Evolutionary conservation across 192 early-diverging fungal genomes (phyloP).

Genomic region (Coemansia sp.): DNA sequence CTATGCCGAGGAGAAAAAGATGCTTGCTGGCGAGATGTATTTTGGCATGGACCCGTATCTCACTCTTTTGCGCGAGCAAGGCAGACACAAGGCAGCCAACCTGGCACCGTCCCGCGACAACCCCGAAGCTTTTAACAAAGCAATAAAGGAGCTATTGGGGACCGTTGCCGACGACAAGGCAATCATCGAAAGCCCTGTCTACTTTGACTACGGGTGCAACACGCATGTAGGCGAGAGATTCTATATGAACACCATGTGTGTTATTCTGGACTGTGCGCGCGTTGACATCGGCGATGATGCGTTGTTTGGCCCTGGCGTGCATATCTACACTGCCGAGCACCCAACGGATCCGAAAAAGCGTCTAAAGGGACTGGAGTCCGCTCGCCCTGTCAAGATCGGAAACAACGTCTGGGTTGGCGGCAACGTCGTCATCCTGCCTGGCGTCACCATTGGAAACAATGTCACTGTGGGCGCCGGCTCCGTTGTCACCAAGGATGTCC

Average conservation of each 20-base stretch:
- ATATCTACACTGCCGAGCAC: conserved; percentile 74
- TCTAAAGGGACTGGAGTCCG: conserved; percentile 19
- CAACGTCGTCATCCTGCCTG: conserved; percentile 73
- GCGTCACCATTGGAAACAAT: conserved; percentile 86
- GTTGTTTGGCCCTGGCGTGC: conserved; percentile 76
- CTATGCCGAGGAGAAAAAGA: conserved; percentile 61
- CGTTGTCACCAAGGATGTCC: conserved; percentile 89
- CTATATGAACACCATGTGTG: conserved; percentile 77
- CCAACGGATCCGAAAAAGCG: conserved; percentile 60
- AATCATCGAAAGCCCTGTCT: conserved; percentile 70
- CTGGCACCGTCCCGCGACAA: conserved; percentile 29
- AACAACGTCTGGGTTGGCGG: conserved; percentile 91
- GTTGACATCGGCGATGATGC: conserved; percentile 77
- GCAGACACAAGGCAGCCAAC: conserved; percentile 36
- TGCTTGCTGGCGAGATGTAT: conserved; percentile 68
- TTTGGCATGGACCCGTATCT: conserved; percentile 61
- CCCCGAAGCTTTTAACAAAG: conserved; percentile 14
- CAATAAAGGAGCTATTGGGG: conserved; percentile 61
- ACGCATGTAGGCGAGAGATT: conserved; percentile 72
- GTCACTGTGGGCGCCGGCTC: conserved; percentile 75
- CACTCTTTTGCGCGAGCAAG: conserved; percentile 19
- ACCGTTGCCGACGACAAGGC: conserved; percentile 56
- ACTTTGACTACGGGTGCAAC: conserved; percentile 78
- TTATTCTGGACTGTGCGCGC: conserved; percentile 72
- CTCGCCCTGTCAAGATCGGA: conserved; percentile 65